Conservation (phyloP, 495 filamentous ascomycete species). For the Echria macrotheca region DNA sequence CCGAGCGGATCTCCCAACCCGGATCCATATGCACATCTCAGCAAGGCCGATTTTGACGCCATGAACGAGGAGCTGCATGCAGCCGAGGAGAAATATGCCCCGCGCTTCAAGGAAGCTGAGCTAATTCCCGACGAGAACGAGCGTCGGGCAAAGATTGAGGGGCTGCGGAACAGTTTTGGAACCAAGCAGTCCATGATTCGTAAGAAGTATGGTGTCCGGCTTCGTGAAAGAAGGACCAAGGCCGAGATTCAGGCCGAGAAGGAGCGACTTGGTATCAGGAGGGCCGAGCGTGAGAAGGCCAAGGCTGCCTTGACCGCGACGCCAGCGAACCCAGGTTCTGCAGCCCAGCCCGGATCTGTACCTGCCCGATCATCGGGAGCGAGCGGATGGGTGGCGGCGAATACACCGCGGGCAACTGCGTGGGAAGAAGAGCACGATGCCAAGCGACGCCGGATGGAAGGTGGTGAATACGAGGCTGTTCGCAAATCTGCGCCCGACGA, state of each 20-base stretch:
- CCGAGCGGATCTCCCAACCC: conserved; percentile 15
- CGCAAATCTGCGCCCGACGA: conserved; percentile 8
- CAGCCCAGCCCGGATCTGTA: not conserved
- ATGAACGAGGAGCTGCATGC: conserved; percentile 35
- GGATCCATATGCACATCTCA: conserved; percentile 39
- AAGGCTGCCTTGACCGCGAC: not conserved
- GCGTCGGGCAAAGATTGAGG: conserved; percentile 30
- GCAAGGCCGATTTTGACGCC: conserved; percentile 11
- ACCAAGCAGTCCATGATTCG: conserved; percentile 46
- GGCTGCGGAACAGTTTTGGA: conserved; percentile 40
- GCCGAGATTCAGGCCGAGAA: conserved; percentile 38
- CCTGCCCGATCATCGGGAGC: conserved; percentile 13
- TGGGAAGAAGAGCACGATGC: conserved; percentile 24
- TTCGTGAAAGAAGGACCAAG: conserved; percentile 40
- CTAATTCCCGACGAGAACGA: conserved; percentile 28
- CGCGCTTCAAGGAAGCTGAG: conserved; percentile 36
- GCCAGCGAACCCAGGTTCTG: not conserved
- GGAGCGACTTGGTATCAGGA: conserved; percentile 33
- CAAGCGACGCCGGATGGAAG: conserved; percentile 25
- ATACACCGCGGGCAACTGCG: conserved; percentile 16
- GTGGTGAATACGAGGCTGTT: conserved; percentile 15
- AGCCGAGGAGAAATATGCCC: conserved; percentile 33
- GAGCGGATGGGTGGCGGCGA: conserved; percentile 28
- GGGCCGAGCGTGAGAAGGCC: conserved; percentile 17
- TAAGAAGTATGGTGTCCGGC: conserved; percentile 43